Evolutionary conservation across 225 moss, liverwort and hornwort species (phyloP).

Genomic region (Pleurozium schreberi): DNA sequence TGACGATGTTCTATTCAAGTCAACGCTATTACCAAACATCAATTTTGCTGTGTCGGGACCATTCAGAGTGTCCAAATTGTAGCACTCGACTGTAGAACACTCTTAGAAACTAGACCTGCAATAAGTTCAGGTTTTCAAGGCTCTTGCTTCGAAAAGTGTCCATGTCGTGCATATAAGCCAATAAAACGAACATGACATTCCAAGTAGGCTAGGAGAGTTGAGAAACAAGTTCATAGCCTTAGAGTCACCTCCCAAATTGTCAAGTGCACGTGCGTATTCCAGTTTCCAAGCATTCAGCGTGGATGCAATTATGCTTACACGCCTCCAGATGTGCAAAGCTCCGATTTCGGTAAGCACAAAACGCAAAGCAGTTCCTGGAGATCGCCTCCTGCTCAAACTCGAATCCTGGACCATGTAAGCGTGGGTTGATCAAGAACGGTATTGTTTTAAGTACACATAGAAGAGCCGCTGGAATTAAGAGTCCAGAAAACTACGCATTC

Average conservation of each 20-base stretch:
- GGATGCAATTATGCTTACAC: background rate
- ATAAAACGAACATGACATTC: background rate
- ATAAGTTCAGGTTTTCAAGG: background rate
- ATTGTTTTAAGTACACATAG: background rate
- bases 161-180: too few relatives aligned
- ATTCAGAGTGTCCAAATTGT: background rate
- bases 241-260: background rate
- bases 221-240: background rate
- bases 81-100: background rate
- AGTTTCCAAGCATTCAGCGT: background rate
- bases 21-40: background rate
- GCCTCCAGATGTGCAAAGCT: background rate
- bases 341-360: background rate
- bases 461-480: background rate
- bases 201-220: background rate
- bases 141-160: background rate
- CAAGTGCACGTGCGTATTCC: background rate
- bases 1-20: background rate
- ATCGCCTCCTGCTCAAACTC: background rate
- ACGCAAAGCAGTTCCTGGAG: background rate
- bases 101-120: background rate
- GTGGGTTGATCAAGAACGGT: background rate
- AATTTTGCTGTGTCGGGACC: background rate
- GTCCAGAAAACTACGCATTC: too few relatives aligned
- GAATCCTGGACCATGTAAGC: background rate